phyloP scores from a whole-genome alignment of 768 basidiomycete species.

The Termitomyces sp. region DNA sequence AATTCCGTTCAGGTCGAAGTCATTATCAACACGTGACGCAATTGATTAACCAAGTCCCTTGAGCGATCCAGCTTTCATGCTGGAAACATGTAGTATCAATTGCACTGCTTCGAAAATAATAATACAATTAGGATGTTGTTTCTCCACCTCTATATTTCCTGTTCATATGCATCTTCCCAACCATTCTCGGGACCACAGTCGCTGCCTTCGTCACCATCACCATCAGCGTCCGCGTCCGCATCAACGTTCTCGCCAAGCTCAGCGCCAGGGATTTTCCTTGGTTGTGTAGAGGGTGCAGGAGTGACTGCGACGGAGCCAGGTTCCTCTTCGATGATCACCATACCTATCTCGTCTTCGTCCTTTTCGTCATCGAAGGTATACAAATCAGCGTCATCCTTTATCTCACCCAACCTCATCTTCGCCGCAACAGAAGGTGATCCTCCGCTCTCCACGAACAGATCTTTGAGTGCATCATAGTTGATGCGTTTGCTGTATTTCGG shows the following conservation, averaged over 20 bases:
- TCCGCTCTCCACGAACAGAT: slow-evolving; percentile 58
- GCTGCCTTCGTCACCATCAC: slow-evolving; percentile 36
- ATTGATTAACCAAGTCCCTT: neutral
- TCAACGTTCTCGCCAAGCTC: slow-evolving; percentile 16
- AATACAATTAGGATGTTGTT: neutral
- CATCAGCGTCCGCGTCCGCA: slow-evolving; percentile 27
- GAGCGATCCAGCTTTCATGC: neutral
- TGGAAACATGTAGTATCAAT: neutral
- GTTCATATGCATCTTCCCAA: slow-evolving; percentile 60
- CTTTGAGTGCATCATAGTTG: slow-evolving; percentile 87
- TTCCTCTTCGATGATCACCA: slow-evolving; percentile 43
- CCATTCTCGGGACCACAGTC: slow-evolving; percentile 51
- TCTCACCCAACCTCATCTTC: slow-evolving; percentile 31
- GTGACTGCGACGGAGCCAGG: slow-evolving; percentile 16
- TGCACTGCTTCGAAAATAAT: neutral
- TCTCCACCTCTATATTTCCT: slow-evolving; percentile 47
- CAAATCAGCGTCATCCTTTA: slow-evolving; percentile 39
- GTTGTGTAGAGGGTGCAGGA: slow-evolving; percentile 14
- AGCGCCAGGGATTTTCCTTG: slow-evolving; percentile 17
- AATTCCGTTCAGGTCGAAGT: neutral
- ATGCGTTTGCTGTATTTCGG: slow-evolving; percentile 88
- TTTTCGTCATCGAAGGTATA: slow-evolving; percentile 38
- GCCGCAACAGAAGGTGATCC: slow-evolving; percentile 23
- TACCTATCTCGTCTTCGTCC: slow-evolving; percentile 23
- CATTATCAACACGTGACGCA: neutral